Evolutionary conservation across 1,284 basidiomycete species (phyloP).

Genomic region (Melampsora americana): DNA sequence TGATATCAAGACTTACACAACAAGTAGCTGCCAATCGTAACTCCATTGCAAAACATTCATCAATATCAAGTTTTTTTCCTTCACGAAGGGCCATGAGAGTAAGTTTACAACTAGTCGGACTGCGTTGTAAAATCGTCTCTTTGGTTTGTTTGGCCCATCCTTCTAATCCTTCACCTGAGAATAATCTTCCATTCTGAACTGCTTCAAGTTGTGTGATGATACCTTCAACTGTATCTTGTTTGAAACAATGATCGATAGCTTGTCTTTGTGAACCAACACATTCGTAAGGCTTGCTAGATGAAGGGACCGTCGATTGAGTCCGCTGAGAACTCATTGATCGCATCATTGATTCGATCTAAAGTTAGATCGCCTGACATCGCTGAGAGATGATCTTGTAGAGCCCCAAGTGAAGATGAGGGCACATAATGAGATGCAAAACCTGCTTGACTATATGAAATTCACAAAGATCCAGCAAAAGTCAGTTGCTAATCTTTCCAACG

Average conservation of each 20-base stretch:
- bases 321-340: constrained; percentile 67
- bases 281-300: constrained; percentile 37
- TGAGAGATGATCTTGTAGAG: constrained; percentile 58
- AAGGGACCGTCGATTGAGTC: constrained; percentile 55
- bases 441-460: constrained; percentile 64
- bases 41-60: constrained; percentile 74
- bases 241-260: constrained; percentile 76
- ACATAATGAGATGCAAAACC: constrained; percentile 89
- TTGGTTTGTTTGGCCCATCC: constrained; percentile 72
- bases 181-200: constrained; percentile 54
- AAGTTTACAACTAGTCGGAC: constrained; percentile 85
- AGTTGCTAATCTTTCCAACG: constrained; percentile 40
- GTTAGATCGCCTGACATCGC: constrained; percentile 55
- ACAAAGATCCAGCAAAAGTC: constrained; percentile 14
- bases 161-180: constrained; percentile 60
- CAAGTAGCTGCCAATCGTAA: constrained; percentile 72
- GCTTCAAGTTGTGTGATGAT: constrained; percentile 65
- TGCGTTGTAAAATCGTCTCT: constrained; percentile 65
- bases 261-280: constrained; percentile 66
- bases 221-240: constrained; percentile 65
- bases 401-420: constrained; percentile 68
- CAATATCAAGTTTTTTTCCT: constrained; percentile 65
- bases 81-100: constrained; percentile 71
- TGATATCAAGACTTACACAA: constrained; percentile 67
- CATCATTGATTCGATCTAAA: constrained; percentile 58